These are phyloP conservation scores for Theobroma cacao DNA, from an alignment of 345 rosid species.

Conservation along the genomic window DNA sequence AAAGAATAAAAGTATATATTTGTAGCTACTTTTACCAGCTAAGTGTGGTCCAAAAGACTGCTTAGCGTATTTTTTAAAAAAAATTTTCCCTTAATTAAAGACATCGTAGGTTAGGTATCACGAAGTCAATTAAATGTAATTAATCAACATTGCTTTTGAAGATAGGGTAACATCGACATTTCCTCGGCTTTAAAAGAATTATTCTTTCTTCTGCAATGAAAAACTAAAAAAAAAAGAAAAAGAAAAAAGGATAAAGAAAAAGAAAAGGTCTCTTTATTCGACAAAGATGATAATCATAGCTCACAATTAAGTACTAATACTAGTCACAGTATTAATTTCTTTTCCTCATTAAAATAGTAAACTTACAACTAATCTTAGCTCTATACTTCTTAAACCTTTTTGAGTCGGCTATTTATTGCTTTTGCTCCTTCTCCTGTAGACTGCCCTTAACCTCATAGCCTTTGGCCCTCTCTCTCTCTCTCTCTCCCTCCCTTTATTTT, in stretches of 20 bases:
- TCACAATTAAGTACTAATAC: neutral
- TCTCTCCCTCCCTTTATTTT: neutral
- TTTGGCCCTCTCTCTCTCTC: constrained; percentile 10
- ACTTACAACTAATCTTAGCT: constrained; percentile 25
- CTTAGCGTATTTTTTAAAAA: neutral
- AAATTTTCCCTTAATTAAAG: no score
- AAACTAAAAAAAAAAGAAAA: neutral
- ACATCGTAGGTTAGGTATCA: neutral
- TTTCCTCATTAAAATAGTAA: constrained; percentile 11
- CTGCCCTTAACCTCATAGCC: constrained; percentile 3
- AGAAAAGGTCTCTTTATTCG: neutral
- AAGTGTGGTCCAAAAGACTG: neutral
- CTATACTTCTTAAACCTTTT: constrained; percentile 11
- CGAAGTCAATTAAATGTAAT: constrained; percentile 1
- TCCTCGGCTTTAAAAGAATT: neutral
- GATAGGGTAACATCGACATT: neutral
- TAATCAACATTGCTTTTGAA: neutral
- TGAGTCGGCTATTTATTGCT: constrained; percentile 36
- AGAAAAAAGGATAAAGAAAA: neutral
- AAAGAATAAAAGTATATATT: neutral
- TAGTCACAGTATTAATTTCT: neutral
- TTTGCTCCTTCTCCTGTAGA: neutral
- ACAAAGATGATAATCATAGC: neutral
- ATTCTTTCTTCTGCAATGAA: neutral
- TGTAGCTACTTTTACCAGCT: neutral